Evolutionary conservation across 768 basidiomycete species (phyloP), one percentile per base, ranked within the genome.

Genomic region (Auricularia heimuer): DNA sequence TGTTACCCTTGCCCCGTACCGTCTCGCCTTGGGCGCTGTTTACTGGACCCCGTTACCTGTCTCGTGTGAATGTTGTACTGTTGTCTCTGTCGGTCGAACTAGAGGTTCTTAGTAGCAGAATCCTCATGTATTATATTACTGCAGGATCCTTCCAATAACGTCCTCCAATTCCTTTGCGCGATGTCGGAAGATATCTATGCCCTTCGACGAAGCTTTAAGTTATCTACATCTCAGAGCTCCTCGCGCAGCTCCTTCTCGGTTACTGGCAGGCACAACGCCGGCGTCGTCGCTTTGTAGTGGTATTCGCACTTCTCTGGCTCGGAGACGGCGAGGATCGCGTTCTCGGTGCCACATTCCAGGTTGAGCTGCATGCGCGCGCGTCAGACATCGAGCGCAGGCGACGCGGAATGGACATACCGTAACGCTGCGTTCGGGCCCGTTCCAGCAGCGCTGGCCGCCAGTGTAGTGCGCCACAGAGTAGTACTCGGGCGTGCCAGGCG

Each of bases 281-380:
- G 94, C 0, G 85, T 84, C 42, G 92, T 94, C 29, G 83, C 94
- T 10, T 85, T 91, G 71, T 94, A 83, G 71, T 88, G 85, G 71
- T 98, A 98, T 75, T 95, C 93, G 77, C 96, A 98, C 78, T 98
- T 98, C 76, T 98, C 94, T 21, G 95, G 82, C 76, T 99, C 97
- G 56, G 82, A 81, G 3, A 98, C 85, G 1, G 85, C 82, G 14
- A 88, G 75, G 39, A 99, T 75, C 3, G 81, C 82, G 71, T 98
- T 98, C 71, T 94, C 89, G 1, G 82, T 86, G 3, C 94, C 97
- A 69, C 97, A 99, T 2, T 84, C 79, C 63, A 97, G 76, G 60
- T 91, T 77, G 35, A 99, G 82, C 91, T 95, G 66, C 24, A 24
- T 3, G 65, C 56, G 37, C 62, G 58, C 36, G 3, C 39, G 37